Conservation (phyloP, 352 stramenopile species). For the Globisporangium nodosum region DNA sequence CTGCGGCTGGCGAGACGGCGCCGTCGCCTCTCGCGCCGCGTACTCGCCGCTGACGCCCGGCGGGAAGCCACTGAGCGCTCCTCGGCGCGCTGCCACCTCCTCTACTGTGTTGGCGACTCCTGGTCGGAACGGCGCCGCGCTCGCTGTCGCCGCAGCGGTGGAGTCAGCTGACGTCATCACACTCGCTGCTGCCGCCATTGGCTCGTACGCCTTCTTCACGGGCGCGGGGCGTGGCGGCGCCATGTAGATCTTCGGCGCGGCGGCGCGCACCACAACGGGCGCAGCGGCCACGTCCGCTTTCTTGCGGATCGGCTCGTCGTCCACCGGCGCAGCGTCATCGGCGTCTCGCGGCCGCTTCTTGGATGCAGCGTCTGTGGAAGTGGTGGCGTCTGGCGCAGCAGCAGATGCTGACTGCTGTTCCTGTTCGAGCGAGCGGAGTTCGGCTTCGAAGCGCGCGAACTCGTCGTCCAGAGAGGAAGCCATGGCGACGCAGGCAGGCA, state of each 20-base stretch:
- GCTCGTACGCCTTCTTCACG: constrained; percentile 18
- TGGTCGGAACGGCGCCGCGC: constrained; percentile 4
- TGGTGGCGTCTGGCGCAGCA: neutral
- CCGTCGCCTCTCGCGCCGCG: constrained; percentile 17
- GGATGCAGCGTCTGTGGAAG: neutral
- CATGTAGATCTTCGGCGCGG: constrained; percentile 64
- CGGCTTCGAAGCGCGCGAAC: constrained; percentile 78
- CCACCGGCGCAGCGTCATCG: constrained; percentile 2
- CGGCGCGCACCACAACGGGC: constrained; percentile 26
- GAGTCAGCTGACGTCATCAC: neutral
- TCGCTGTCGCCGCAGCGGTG: neutral
- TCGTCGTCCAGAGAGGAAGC: constrained; percentile 52
- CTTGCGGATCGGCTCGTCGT: constrained; percentile 18
- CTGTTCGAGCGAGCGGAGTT: constrained; percentile 74
- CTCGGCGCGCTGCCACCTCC: constrained; percentile 39
- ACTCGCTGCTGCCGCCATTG: neutral
- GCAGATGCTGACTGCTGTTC: constrained; percentile 3
- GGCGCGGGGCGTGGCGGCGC: constrained; percentile 57
- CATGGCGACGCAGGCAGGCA: neutral
- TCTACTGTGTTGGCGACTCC: constrained; percentile 40
- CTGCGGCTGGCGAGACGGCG: neutral
- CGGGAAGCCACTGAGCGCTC: constrained; percentile 67
- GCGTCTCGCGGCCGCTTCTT: constrained; percentile 31
- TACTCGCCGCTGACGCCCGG: constrained; percentile 42
- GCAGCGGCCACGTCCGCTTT: constrained; percentile 16